Conservation (phyloP, 2,329 filamentous ascomycete species). For the Colletotrichum tofieldiae region DNA sequence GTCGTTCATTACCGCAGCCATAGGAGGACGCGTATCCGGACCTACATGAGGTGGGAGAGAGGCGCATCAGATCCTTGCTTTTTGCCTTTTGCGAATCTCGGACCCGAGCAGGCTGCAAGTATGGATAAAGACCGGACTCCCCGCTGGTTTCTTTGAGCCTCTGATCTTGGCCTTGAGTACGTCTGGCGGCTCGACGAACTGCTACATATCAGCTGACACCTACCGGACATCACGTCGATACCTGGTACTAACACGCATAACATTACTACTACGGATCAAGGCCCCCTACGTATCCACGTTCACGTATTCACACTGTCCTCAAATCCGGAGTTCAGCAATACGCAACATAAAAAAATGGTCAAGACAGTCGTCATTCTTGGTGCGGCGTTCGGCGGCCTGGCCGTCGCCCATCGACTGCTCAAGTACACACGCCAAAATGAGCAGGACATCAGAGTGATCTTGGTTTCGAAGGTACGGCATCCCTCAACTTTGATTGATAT, state of each 20-base stretch:
- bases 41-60: constrained; percentile 3
- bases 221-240: neutral
- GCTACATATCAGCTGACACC: neutral
- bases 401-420: constrained; percentile 68
- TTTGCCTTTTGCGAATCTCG: constrained; percentile 24
- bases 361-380: constrained; percentile 70
- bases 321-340: neutral
- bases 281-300: too few species aligned
- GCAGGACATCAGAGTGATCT: constrained; percentile 67
- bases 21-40: constrained; percentile 24
- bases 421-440: constrained; percentile 64
- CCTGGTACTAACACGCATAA: neutral
- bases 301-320: neutral
- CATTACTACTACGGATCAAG: neutral
- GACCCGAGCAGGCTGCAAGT: neutral
- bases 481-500: neutral
- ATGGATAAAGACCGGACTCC: constrained; percentile 28
- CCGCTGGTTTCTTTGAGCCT: neutral
- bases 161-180: neutral
- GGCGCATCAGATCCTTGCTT: constrained; percentile 4
- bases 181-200: neutral
- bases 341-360: constrained; percentile 55
- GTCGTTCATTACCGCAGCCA: constrained; percentile 12
- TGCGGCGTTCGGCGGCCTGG: constrained; percentile 68
- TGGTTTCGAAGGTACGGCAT: constrained; percentile 67